Evolutionary conservation across 148 eudicot species (phyloP), one percentile per base, ranked within the genome.

Genomic region (Rhododendron griersonianum): DNA sequence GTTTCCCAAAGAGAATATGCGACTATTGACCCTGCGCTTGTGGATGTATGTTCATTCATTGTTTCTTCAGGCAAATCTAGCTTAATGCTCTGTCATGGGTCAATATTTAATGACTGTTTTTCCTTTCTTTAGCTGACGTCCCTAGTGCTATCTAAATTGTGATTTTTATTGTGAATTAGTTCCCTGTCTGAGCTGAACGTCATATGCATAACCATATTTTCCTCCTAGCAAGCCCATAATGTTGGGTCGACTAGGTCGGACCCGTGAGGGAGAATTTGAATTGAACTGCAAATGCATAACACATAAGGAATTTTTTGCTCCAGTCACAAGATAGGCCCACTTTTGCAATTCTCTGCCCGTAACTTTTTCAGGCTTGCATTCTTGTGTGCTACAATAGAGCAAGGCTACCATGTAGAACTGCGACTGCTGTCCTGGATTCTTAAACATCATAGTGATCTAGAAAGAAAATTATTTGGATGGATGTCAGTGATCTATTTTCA

Each of bases 1-100:
- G 7, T 97, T 65, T 95, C 95, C 83, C 98, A 97, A 90, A 92
- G 98, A 85, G 99, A 97, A 88, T 97, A 91, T 89, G 98, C 99
- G 41, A 97, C 96, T 14, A 98, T 95, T 74, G 92, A 95, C 89
- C 99, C 98, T 76, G 86, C 92, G 25, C 88, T 92, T 80, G 96
- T 97, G 82, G 98, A 97, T 85, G 99, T 97, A 91, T 71, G 94
- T 93, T 80, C 47, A 67, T 87, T 33, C 53, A 74, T 76, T 50
- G 19, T 81, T 50, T 85, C 47, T 45, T 48, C 14, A 37, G 21
- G 28, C 41, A 57, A 73, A 85, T 57, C 61, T 35, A 21, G 23
- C 77, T 23, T 28, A 53, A 51, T 35, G 51, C 53, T 39, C n/a
- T 44, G 87, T 35, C 23, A 9, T 73, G 80, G 57, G 48, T 30